Evolutionary conservation across 805 yeast genomes (phyloP), one percentile per base, ranked within the genome.

Genomic region (Candida maris): DNA sequence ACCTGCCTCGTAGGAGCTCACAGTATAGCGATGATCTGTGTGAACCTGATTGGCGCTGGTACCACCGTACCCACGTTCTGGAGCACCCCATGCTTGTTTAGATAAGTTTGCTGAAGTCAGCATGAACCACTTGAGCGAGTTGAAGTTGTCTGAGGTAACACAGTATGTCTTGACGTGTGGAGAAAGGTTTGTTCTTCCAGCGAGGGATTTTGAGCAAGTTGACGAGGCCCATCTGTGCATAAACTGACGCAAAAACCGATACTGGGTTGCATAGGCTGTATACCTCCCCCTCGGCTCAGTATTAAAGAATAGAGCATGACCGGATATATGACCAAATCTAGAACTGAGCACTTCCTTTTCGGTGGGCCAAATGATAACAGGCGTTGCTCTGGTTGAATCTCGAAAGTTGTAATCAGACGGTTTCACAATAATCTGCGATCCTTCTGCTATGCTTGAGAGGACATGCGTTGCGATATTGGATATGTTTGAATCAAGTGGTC

Each of bases 61-160:
- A 30, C 37, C 38, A n/a, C 49, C 49, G n/a, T 41, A 44, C 3
- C 48, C 45, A 18, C 57, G 37, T 26, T 54, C 47, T 12, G 64
- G 61, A 4, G 53, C 60, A 0, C 95, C 95, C 95, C 95, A 86
- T 1, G 95, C 95, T 41, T 77, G 82, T 37, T 75, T 75, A 21
- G 89, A 80, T 27, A 85, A 51, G 51, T 86, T 86, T 21, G 86
- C 83, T 32, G 88, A 80, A 0, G 93, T 83, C 52, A 83, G 65
- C 5, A 83, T 55, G 14, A 79, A 70, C 94, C 95, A 86, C 34
- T 74, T 70, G 4, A 83, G 53, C 2, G 74, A 61, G 23, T 59
- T 48, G 56, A 71, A 75, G 33, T 67, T 49, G 45, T 76, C 77
- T 4, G 70, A 70, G 9, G 80, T 70, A 44, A 75, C 69, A 39